Evolutionary conservation across 1,139 yeast species (phyloP).

Genomic region (Diutina rugosa): DNA sequence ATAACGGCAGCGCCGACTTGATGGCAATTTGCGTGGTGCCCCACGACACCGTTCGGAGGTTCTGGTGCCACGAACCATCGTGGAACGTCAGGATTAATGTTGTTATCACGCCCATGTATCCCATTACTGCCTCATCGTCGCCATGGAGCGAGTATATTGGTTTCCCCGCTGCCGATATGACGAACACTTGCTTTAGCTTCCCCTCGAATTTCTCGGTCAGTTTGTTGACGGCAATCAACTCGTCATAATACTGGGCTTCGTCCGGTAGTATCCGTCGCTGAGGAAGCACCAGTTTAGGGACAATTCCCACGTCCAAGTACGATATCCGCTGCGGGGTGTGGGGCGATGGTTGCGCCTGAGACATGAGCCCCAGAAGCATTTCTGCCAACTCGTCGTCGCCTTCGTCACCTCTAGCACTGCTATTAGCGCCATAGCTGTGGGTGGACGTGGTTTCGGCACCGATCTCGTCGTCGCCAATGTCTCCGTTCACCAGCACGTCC

Average conservation of each 20-base stretch:
- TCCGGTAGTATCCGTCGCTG: neutral
- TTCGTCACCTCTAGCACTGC: neutral
- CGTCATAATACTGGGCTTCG: neutral
- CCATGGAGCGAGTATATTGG: slow-evolving; percentile 82
- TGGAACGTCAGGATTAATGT: slow-evolving; percentile 54
- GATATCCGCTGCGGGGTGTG: neutral
- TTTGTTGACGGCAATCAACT: slow-evolving; percentile 10
- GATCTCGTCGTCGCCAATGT: neutral
- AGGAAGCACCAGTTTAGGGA: neutral
- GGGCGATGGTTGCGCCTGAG: neutral
- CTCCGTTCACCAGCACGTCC: neutral
- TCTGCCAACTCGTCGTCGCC: neutral
- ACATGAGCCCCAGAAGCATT: slow-evolving; percentile 1
- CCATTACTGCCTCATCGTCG: slow-evolving; percentile 52
- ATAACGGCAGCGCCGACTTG: slow-evolving; percentile 52
- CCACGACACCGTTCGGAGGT: slow-evolving; percentile 13
- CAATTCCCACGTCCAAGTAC: neutral
- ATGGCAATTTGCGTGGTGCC: slow-evolving; percentile 43
- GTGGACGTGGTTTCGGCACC: neutral
- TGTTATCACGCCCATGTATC: slow-evolving; percentile 65
- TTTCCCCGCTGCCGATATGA: slow-evolving; percentile 86
- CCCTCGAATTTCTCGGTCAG: slow-evolving; percentile 20
- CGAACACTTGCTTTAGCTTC: slow-evolving; percentile 57
- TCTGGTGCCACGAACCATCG: slow-evolving; percentile 20
- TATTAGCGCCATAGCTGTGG: neutral